Evolutionary conservation across 768 basidiomycete species (phyloP), one percentile per base, ranked within the genome.

Genomic region (Pulveroboletus sp.): DNA sequence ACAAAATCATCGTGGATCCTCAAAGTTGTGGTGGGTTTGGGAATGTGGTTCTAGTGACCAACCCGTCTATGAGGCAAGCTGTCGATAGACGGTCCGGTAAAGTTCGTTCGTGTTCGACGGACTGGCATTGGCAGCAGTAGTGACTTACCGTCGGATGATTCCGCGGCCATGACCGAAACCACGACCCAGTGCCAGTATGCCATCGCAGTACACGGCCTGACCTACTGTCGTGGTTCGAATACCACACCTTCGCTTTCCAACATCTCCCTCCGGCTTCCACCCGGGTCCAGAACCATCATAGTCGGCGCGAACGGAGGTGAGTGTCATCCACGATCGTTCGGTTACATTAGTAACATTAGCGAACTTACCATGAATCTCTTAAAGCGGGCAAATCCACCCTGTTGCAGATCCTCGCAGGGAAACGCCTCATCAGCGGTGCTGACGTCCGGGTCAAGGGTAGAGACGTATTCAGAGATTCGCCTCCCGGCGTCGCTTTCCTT

Each of bases 361-460:
- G 41, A 6, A 24, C 31, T 51, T 49, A 34, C 29, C n/a, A n/a
- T n/a, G 12, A 46, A 17, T 49, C 24, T 43, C 49, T 47, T 26
- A 57, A n/a, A 87, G 87, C 91, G 43, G 95, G 95, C 9, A 97
- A 99, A 70, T 94, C 93, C n/a, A 97, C 95, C 5, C 74, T 99
- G 12, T 76, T 99, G 16, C 89, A 95, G 62, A 86, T 98, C 49
- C 77, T 97, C 6, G 95, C 95, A 1, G 95, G 95, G 8, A 97
- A 94, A 68, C 79, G 85, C 29, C 68, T 98, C 56, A 81, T 92
- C 34, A 80, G 73, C 6, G 73, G 69, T 23, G 75, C 86, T 11
- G 76, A 79, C 45, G 79, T 94, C 36, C 73, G 76, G 41, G 81
- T 98, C 62, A 78, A 89, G 57, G 89, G 77, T 32, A 76, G 76